Conservation (phyloP, 805 yeast genomes). For the Zygotorulaspora chibaensis region DNA sequence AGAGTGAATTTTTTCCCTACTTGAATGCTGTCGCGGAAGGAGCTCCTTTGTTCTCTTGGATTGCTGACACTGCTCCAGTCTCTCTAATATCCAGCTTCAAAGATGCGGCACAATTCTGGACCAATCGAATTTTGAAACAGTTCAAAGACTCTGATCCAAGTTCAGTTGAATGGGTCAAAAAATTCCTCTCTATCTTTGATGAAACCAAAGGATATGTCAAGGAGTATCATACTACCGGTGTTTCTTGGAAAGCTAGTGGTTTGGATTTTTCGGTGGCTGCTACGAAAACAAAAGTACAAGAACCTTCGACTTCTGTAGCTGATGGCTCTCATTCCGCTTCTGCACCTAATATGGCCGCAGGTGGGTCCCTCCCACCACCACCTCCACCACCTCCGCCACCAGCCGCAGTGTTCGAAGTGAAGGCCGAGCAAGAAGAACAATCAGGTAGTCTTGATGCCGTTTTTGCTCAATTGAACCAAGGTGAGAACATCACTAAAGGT, state of each 20-base stretch:
- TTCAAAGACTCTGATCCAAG: slow-evolving; percentile 63
- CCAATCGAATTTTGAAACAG: slow-evolving; percentile 84
- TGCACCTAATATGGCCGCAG: slow-evolving; percentile 36
- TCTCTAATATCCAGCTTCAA: slow-evolving; percentile 74
- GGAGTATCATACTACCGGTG: slow-evolving; percentile 79
- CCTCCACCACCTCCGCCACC: slow-evolving; percentile 95
- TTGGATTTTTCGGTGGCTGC: slow-evolving; percentile 41
- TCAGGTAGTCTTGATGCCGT: slow-evolving; percentile 76
- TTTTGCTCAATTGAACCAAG: slow-evolving; percentile 84
- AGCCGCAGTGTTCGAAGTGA: slow-evolving; percentile 55
- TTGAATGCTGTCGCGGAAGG: slow-evolving; percentile 87
- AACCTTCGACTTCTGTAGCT: slow-evolving; percentile 25
- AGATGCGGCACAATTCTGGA: slow-evolving; percentile 92
- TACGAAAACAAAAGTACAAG: slow-evolving; percentile 26
- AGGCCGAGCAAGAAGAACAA: slow-evolving; percentile 27
- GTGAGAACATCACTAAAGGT: slow-evolving; percentile 77
- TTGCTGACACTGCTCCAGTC: slow-evolving; percentile 70
- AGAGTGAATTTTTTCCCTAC: slow-evolving; percentile 60
- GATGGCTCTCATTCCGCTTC: slow-evolving; percentile 35
- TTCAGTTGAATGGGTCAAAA: slow-evolving; percentile 79
- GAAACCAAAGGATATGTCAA: slow-evolving; percentile 69
- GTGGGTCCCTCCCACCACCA: slow-evolving; percentile 66
- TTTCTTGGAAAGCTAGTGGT: slow-evolving; percentile 68
- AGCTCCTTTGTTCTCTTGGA: slow-evolving; percentile 88
- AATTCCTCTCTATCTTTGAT: slow-evolving; percentile 59